Evolutionary conservation across 768 basidiomycete species (phyloP).

Genomic region (Amanita muscaria): DNA sequence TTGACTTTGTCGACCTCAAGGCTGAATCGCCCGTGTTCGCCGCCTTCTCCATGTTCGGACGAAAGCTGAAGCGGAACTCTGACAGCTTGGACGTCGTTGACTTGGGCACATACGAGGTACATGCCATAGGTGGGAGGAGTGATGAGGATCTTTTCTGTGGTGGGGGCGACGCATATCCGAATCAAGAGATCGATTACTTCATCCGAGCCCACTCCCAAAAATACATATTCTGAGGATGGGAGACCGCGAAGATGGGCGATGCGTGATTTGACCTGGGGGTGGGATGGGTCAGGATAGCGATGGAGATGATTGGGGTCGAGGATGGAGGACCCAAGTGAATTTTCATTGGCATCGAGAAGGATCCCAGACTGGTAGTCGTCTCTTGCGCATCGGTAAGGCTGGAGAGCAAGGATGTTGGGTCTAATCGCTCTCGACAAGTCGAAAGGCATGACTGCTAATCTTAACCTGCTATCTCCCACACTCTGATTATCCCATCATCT

Average conservation of each 20-base stretch:
- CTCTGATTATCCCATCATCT: slow-evolving; percentile 73
- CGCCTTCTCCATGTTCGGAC: slow-evolving; percentile 60
- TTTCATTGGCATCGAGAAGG: slow-evolving; percentile 96
- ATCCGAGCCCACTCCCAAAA: slow-evolving; percentile 94
- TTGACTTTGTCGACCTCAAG: slow-evolving; percentile 72
- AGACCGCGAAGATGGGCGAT: slow-evolving; percentile 69
- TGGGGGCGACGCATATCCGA: slow-evolving; percentile 78
- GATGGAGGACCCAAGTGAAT: slow-evolving; percentile 85
- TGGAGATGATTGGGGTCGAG: slow-evolving; percentile 39
- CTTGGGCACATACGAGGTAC: slow-evolving; percentile 91
- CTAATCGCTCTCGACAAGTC: slow-evolving; percentile 46
- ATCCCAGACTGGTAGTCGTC: slow-evolving; percentile 92
- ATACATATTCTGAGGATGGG: slow-evolving; percentile 58
- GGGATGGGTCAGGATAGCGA: slow-evolving; percentile 91
- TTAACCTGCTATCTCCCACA: slow-evolving; percentile 46
- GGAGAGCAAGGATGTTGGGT: slow-evolving; percentile 87
- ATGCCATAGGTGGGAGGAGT: slow-evolving; percentile 98
- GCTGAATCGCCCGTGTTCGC: slow-evolving; percentile 64
- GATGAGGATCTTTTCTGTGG: slow-evolving; percentile 71
- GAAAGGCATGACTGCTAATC: slow-evolving; percentile 5
- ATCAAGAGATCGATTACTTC: slow-evolving; percentile 94
- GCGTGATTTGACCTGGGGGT: slow-evolving; percentile 66
- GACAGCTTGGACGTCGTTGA: slow-evolving; percentile 84
- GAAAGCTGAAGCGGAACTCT: slow-evolving; percentile 63
- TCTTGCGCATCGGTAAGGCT: slow-evolving; percentile 91